These are phyloP conservation scores for Cokeromyces recurvatus DNA, from an alignment of 371 early-diverging fungal species.

Conservation along the genomic window DNA sequence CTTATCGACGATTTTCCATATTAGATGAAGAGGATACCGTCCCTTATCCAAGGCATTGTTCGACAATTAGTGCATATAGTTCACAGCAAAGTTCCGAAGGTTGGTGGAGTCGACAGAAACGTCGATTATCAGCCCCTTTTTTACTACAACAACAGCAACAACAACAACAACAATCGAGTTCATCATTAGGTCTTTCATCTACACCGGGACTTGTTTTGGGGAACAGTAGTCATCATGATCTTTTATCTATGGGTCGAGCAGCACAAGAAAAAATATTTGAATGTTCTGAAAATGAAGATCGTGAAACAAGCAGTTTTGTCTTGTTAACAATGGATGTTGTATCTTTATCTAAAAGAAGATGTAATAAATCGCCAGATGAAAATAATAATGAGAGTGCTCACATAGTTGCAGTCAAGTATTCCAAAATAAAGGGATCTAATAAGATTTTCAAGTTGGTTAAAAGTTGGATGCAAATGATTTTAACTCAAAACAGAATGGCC, in stretches of 20 bases:
- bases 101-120: constrained; percentile 17
- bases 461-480: constrained; percentile 35
- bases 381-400: constrained; percentile 6
- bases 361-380: constrained; percentile 13
- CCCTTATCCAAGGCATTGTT: background rate
- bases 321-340: constrained; percentile 35
- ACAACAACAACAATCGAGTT: background rate
- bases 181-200: background rate
- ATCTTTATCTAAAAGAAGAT: constrained; percentile 15
- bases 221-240: constrained; percentile 16
- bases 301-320: constrained; percentile 1
- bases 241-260: constrained; percentile 14
- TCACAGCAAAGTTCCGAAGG: background rate
- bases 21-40: background rate
- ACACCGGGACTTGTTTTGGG: background rate
- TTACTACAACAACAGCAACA: background rate
- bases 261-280: constrained; percentile 12
- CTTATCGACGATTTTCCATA: constrained; percentile 12
- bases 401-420: constrained; percentile 30
- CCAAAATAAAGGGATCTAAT: constrained; percentile 32
- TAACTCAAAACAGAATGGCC: constrained; percentile 17
- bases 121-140: constrained; percentile 15
- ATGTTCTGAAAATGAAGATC: background rate
- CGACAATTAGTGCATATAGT: background rate
- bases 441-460: constrained; percentile 44